Conservation (phyloP, 805 yeast species). For the Dipodascus albidus region DNA sequence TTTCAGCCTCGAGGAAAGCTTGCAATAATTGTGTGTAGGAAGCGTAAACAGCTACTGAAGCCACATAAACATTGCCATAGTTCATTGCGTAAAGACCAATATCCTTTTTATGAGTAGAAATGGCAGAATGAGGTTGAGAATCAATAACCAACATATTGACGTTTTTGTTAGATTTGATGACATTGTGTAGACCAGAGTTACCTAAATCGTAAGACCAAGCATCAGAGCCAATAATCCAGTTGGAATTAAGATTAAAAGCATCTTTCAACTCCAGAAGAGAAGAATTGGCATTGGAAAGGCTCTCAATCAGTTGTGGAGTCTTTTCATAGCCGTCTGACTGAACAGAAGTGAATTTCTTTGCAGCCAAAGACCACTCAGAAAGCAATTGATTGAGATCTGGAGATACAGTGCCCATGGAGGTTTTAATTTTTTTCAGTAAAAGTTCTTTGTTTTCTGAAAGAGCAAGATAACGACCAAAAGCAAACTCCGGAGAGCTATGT, state of each 20-base stretch:
- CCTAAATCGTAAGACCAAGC: slow-evolving; percentile 94
- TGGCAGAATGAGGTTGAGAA: slow-evolving; percentile 52
- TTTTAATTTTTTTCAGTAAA: slow-evolving; percentile 35
- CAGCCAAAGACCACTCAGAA: slow-evolving; percentile 57
- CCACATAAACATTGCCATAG: slow-evolving; percentile 79
- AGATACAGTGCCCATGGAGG: slow-evolving; percentile 31
- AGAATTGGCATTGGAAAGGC: slow-evolving; percentile 9
- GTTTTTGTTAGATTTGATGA: slow-evolving; percentile 62
- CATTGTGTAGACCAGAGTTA: slow-evolving; percentile 79
- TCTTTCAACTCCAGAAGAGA: slow-evolving; percentile 38
- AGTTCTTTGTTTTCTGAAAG: slow-evolving; percentile 39
- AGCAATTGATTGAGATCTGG: slow-evolving; percentile 42
- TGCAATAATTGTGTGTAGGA: slow-evolving; percentile 89
- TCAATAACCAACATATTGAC: slow-evolving; percentile 80
- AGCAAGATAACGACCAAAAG: slow-evolving; percentile 65
- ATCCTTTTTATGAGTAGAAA: slow-evolving; percentile 61
- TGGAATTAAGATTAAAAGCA: slow-evolving; percentile 36
- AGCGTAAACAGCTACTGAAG: slow-evolving; percentile 86
- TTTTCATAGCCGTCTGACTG: slow-evolving; percentile 24
- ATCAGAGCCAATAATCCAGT: slow-evolving; percentile 90
- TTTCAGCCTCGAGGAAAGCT: slow-evolving; percentile 82
- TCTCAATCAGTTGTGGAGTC: slow-evolving; percentile 29
- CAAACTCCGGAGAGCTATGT: slow-evolving; percentile 66
- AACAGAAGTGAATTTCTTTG: slow-evolving; percentile 15
- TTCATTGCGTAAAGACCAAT: slow-evolving; percentile 93